phyloP scores from a whole-genome alignment of 768 basidiomycete species.

The Roridomyces roridus region DNA sequence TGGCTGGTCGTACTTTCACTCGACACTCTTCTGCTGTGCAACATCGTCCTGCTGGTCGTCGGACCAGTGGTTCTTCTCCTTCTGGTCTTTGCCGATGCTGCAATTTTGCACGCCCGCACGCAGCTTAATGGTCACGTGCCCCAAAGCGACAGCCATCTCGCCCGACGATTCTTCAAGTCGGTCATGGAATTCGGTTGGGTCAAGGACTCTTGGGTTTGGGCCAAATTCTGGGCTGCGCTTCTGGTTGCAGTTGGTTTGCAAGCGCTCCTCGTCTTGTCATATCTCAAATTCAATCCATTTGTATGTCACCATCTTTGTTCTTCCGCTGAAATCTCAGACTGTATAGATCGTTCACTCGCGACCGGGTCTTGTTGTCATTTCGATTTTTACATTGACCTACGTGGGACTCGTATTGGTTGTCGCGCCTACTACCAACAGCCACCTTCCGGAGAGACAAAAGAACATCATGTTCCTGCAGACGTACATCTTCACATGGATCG shows the following conservation, averaged over 20 bases:
- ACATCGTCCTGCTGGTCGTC: constrained; percentile 65
- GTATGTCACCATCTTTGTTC: not conserved
- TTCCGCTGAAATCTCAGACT: constrained; percentile 4
- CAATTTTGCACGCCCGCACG: constrained; percentile 4
- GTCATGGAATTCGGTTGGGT: constrained; percentile 34
- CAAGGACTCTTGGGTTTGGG: constrained; percentile 50
- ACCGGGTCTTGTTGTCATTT: constrained; percentile 55
- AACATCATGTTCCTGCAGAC: constrained; percentile 56
- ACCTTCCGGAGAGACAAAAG: constrained; percentile 51
- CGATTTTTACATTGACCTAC: constrained; percentile 57
- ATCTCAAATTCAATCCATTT: constrained; percentile 39
- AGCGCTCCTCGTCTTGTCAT: constrained; percentile 52
- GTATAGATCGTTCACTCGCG: constrained; percentile 66
- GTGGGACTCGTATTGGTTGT: constrained; percentile 51
- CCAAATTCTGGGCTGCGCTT: constrained; percentile 69
- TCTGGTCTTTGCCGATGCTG: constrained; percentile 37
- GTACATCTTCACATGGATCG: constrained; percentile 64
- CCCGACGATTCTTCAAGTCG: constrained; percentile 28
- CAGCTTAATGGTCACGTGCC: constrained; percentile 22
- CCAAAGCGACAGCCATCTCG: constrained; percentile 23
- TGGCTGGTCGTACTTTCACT: constrained; percentile 62
- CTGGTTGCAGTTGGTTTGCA: constrained; percentile 52
- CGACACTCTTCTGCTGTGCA: constrained; percentile 54
- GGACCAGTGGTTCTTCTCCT: constrained; percentile 63
- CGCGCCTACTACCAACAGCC: constrained; percentile 33